These are phyloP conservation scores for Endothia cerciana DNA, from an alignment of 2,329 filamentous ascomycete genomes.

Conservation along the genomic window DNA sequence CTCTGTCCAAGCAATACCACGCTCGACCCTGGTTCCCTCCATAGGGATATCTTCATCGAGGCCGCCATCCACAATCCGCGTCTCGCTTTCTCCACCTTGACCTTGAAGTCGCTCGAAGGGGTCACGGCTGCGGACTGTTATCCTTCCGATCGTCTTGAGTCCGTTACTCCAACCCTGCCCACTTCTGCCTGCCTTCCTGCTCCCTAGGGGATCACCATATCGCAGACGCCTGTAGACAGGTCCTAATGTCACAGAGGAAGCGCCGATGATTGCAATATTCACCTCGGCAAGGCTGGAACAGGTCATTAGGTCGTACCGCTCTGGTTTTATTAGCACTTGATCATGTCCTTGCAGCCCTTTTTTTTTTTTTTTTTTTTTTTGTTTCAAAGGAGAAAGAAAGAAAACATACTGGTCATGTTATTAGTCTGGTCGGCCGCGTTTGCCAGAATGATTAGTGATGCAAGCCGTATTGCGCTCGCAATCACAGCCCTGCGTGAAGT, in stretches of 20 bases:
- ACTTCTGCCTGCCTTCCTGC: not conserved
- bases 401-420: conserved; percentile 13
- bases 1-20: not conserved
- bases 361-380: no score
- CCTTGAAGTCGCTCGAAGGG: not conserved
- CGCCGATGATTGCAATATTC: conserved; percentile 31
- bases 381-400: no score
- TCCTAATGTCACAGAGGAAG: conserved; percentile 29
- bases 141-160: not conserved
- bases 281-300: conserved; percentile 27
- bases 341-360: no score
- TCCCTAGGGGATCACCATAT: conserved; percentile 17
- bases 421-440: not conserved
- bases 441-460: not conserved
- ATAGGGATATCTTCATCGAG: not conserved
- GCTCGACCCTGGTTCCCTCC: not conserved
- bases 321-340: not conserved
- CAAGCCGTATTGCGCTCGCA: conserved; percentile 8
- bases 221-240: conserved; percentile 31
- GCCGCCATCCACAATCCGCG: not conserved
- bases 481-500: conserved; percentile 4
- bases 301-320: not conserved
- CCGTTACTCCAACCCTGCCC: not conserved
- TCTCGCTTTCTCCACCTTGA: not conserved
- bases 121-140: not conserved